Percentiles rank a stretch among this genome's conserved stretches.
Conservation (phyloP, 2,329 filamentous ascomycete species). For the Colletotrichum tamarilloi region DNA sequence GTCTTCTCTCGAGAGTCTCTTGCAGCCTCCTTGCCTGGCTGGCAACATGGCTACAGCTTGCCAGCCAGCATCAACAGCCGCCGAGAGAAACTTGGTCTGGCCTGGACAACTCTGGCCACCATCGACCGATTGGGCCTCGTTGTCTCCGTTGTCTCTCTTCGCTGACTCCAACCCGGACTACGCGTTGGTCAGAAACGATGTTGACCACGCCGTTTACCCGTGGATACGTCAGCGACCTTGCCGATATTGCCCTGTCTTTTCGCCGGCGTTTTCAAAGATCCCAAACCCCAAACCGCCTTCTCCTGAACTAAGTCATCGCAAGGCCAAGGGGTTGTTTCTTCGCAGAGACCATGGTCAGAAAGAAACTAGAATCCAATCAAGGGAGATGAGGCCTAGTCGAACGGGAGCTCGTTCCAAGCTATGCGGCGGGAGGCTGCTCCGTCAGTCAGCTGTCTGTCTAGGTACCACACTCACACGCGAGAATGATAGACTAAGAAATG, state of each 20-base stretch:
- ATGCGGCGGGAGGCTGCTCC: neutral
- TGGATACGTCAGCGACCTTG: slow-evolving; percentile 14
- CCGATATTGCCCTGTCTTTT: slow-evolving; percentile 3
- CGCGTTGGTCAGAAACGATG: neutral
- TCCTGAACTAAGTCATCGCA: neutral
- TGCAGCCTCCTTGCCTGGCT: neutral
- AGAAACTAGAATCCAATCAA: neutral
- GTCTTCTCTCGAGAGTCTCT: too few species aligned
- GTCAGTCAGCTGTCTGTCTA: neutral
- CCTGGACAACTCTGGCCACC: slow-evolving; percentile 7
- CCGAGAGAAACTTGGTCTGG: neutral
- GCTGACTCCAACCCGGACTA: neutral
- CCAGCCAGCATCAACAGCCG: neutral
- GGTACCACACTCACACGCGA: neutral
- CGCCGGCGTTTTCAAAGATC: neutral
- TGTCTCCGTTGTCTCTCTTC: neutral
- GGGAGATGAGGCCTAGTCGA: neutral
- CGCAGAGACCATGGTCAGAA: neutral
- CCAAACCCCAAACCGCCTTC: neutral
- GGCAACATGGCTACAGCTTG: neutral
- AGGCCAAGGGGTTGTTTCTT: neutral
- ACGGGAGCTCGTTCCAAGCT: neutral
- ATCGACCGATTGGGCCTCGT: slow-evolving; percentile 22
- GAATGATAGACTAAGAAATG: neutral
- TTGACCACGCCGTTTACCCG: slow-evolving; percentile 15